A percentile compares a stretch with the other conserved stretches of the same genome.
phyloP scores from a whole-genome alignment of 306 rosid species.

The Lablab purpureus region DNA sequence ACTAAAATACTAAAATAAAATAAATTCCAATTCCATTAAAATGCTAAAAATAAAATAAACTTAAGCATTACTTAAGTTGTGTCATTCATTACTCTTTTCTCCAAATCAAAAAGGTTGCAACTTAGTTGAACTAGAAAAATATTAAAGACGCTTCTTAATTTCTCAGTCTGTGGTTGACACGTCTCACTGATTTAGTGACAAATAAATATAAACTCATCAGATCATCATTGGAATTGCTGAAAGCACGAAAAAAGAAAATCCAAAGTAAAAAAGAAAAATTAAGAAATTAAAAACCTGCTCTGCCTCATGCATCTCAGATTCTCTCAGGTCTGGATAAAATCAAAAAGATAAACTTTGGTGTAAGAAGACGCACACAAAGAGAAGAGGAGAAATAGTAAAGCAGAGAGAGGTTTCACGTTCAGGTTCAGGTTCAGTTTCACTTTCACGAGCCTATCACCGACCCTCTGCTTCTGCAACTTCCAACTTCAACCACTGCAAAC shows the following conservation, averaged over 20 bases:
- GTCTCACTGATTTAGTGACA: neutral
- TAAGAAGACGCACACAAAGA: slow-evolving; percentile 24
- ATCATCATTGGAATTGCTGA: slow-evolving; percentile 3
- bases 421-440: slow-evolving; percentile 46
- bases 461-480: slow-evolving; percentile 44
- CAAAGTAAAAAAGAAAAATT: neutral
- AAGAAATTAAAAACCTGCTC: slow-evolving; percentile 19
- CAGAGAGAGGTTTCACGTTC: slow-evolving; percentile 17
- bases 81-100: neutral
- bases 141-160: neutral
- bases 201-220: neutral
- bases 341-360: slow-evolving; percentile 26
- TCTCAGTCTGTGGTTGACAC: neutral
- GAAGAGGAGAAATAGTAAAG: neutral
- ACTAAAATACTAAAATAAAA: too few relatives aligned
- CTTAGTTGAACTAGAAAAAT: neutral
- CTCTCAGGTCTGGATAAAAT: slow-evolving; percentile 46
- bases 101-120: neutral
- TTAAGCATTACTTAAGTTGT: neutral
- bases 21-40: neutral
- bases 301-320: slow-evolving; percentile 33
- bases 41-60: neutral
- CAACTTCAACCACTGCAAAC: slow-evolving; percentile 41
- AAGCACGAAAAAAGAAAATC: neutral
- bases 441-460: slow-evolving; percentile 57